These are phyloP conservation scores for Metschnikowia gruessii DNA, from an alignment of 805 yeast species.

Conservation along the genomic window DNA sequence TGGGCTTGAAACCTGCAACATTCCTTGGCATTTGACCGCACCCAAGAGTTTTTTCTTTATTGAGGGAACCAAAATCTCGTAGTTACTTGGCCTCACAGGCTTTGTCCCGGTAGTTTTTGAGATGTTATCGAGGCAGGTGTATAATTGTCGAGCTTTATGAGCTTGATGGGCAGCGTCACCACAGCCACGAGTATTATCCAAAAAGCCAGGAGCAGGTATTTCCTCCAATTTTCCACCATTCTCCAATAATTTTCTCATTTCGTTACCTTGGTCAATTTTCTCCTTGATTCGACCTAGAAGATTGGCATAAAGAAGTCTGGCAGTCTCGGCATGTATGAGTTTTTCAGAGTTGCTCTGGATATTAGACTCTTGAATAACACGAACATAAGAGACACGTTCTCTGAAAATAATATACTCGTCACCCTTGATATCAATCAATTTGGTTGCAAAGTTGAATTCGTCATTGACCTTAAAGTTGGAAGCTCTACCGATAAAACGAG, in stretches of 20 bases:
- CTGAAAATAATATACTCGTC: constrained; percentile 41
- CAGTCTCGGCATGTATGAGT: constrained; percentile 9
- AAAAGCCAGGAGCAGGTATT: not conserved
- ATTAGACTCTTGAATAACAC: constrained; percentile 27
- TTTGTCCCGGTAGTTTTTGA: constrained; percentile 1
- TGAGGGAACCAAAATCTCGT: constrained; percentile 32
- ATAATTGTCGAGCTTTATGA: constrained; percentile 17
- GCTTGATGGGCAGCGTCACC: constrained; percentile 4
- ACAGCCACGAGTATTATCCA: too few species aligned
- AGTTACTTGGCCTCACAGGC: constrained; percentile 10
- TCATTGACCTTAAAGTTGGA: constrained; percentile 30
- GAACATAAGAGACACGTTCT: constrained; percentile 24
- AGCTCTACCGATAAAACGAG: constrained; percentile 41
- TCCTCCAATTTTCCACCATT: not conserved
- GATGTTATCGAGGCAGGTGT: constrained; percentile 11
- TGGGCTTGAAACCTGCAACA: constrained; percentile 34
- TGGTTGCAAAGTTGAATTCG: constrained; percentile 33
- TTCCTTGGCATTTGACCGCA: constrained; percentile 29
- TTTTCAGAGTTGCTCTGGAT: constrained; percentile 18
- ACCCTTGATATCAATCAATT: constrained; percentile 32
- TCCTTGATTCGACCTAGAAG: constrained; percentile 30
- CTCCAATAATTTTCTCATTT: constrained; percentile 14
- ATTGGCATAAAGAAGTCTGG: constrained; percentile 18
- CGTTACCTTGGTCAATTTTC: constrained; percentile 26
- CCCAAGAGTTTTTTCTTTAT: constrained; percentile 32